Evolutionary conservation across 148 eudicot genomes (phyloP).

Genomic region (Euryodendron excelsum): DNA sequence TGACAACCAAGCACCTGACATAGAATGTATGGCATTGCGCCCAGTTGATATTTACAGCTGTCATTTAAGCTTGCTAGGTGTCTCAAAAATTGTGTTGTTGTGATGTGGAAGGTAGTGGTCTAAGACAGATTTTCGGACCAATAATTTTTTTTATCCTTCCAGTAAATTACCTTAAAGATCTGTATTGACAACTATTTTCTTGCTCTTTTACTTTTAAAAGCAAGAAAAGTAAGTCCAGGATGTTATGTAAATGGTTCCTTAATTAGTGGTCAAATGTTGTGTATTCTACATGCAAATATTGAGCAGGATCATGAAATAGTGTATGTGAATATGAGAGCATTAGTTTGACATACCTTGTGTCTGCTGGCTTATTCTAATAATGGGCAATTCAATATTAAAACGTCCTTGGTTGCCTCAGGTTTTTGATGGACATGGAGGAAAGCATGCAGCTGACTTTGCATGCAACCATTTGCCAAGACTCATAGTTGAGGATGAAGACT

Average conservation of each 20-base stretch:
- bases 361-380: not conserved
- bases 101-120: not conserved
- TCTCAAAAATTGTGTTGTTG: not conserved
- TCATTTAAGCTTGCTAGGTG: too few relatives aligned
- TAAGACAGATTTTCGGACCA: not conserved
- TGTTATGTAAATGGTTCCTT: not conserved
- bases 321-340: not conserved
- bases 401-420: constrained; percentile 36
- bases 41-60: too few relatives aligned
- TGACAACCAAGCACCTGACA: too few relatives aligned
- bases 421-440: constrained; percentile 97
- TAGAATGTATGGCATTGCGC: too few relatives aligned
- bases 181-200: not conserved
- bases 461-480: constrained; percentile 74
- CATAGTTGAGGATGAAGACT: constrained; percentile 64
- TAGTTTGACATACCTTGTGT: not conserved
- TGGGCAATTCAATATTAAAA: not conserved
- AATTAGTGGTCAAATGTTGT: not conserved
- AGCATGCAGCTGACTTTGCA: constrained; percentile 95
- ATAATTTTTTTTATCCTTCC: not conserved
- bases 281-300: not conserved
- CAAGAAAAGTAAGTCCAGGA: not conserved
- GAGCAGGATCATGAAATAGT: not conserved
- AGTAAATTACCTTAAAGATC: not conserved
- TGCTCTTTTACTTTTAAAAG: not conserved